Base-by-base conservation (phyloP, 495 filamentous ascomycete species). In the Articulospora tetracladia region DNA sequence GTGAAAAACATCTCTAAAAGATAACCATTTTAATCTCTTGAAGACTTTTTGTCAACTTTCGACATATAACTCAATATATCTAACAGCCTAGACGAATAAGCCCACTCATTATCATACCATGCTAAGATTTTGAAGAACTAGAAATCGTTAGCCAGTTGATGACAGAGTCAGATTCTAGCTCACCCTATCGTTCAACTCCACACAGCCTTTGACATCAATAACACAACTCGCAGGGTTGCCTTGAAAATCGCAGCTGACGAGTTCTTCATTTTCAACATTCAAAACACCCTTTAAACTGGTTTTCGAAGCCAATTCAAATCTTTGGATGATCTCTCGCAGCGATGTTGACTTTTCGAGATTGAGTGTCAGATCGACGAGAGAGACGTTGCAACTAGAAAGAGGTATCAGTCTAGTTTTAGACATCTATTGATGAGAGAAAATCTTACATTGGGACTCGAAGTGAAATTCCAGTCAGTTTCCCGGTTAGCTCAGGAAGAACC, bases 1-100 rank as follows among this genome's bases (percentile, higher is more conserved):
- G n/a, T n/a, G n/a, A n/a, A n/a, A n/a, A n/a, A n/a, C n/a, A n/a
- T n/a, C n/a, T n/a, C n/a, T n/a, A n/a, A n/a, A n/a, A n/a, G n/a
- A n/a, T n/a, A n/a, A n/a, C n/a, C n/a, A n/a, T n/a, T n/a, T n/a
- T n/a, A n/a, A n/a, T n/a, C n/a, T n/a, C n/a, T n/a, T n/a, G n/a
- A n/a, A n/a, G n/a, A n/a, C n/a, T n/a, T n/a, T n/a, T n/a, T 34
- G n/a, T 54, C 51, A 30, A 30, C 24, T 15, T 88, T 59, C 12
- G 57, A 25, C 25, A 59, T 46, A 39, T 41, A 53, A 23, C 25
- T 53, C 57, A 59, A 53, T 28, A 59, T 59, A 26, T 59, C 57
- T 19, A 59, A 25, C 49, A 59, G n/a, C 44, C 57, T 59, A 15
- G 49, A 53, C 2, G 49, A 59, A 44, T 59, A 59, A 24, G 48